phyloP scores from a whole-genome alignment of 1,284 basidiomycete genomes.

The Ustilago lituana region DNA sequence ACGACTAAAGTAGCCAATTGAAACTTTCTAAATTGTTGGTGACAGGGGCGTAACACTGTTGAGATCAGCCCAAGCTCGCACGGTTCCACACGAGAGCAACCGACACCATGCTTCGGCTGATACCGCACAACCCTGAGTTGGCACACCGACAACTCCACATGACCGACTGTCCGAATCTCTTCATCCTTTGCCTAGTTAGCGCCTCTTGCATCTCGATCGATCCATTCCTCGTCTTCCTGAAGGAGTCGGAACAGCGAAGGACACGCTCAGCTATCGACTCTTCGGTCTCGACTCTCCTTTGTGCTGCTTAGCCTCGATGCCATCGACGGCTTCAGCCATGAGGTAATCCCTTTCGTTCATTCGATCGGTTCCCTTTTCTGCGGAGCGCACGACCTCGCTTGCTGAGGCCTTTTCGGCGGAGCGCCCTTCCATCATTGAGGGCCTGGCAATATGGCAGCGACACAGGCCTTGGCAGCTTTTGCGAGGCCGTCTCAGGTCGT shows the following conservation, averaged over 20 bases:
- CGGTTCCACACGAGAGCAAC: conserved; percentile 11
- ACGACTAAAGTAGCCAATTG: no score
- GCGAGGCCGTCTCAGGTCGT: conserved; percentile 23
- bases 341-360: not conserved
- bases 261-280: not conserved
- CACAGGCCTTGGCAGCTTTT: conserved; percentile 7
- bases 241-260: no score
- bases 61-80: no score
- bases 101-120: conserved; percentile 10
- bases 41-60: not conserved
- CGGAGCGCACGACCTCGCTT: not conserved
- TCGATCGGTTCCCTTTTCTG: no score
- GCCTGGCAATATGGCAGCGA: conserved; percentile 6
- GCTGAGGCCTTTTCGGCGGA: no score
- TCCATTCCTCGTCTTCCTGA: no score
- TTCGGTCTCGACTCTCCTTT: not conserved
- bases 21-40: no score
- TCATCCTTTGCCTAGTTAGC: no score
- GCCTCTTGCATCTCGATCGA: no score
- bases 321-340: not conserved
- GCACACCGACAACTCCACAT: no score
- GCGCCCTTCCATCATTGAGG: no score
- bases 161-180: no score
- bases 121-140: conserved; percentile 5
- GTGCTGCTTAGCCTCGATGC: not conserved